Percentiles rank a stretch among this genome's conserved stretches.
These are phyloP conservation scores for Penicillium corylophilum DNA, from an alignment of 2,329 filamentous ascomycete species.

Conservation along the genomic window DNA sequence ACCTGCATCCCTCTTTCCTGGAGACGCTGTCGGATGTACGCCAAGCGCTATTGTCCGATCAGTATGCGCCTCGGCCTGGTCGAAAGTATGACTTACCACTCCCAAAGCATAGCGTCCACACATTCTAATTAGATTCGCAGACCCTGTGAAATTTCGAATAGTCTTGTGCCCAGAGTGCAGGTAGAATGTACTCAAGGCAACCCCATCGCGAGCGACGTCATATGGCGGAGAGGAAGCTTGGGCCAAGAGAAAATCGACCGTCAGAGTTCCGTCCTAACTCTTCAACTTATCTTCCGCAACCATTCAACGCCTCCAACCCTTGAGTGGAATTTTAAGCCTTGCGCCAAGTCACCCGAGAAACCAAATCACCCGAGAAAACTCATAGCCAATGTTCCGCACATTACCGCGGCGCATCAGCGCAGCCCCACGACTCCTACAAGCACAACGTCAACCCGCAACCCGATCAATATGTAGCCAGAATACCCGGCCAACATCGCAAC, in stretches of 20 bases:
- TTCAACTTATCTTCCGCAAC: background rate
- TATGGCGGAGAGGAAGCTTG: conserved; percentile 28
- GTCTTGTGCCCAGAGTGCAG: background rate
- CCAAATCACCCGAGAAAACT: background rate
- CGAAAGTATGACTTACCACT: conserved; percentile 49
- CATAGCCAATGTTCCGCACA: conserved; percentile 26
- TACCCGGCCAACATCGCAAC: conserved; percentile 14
- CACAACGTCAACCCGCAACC: conserved; percentile 15
- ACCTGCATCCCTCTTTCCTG: conserved; percentile 72
- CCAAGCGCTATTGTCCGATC: conserved; percentile 60
- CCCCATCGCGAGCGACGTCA: conserved; percentile 24
- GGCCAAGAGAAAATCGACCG: conserved; percentile 23
- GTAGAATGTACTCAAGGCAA: background rate
- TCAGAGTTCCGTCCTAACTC: conserved; percentile 7
- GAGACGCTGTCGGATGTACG: conserved; percentile 71
- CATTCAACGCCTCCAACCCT: conserved; percentile 8
- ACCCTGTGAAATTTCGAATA: background rate
- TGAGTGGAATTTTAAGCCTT: background rate
- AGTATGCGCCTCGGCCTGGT: background rate
- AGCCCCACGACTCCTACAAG: conserved; percentile 18
- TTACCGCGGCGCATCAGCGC: conserved; percentile 31
- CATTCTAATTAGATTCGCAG: conserved; percentile 48
- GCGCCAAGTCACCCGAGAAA: background rate
- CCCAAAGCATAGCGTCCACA: conserved; percentile 67
- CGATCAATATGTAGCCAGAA: conserved; percentile 23